Conservation (phyloP, 176 grass and related monocot species). For the Triticum timopheevii region DNA sequence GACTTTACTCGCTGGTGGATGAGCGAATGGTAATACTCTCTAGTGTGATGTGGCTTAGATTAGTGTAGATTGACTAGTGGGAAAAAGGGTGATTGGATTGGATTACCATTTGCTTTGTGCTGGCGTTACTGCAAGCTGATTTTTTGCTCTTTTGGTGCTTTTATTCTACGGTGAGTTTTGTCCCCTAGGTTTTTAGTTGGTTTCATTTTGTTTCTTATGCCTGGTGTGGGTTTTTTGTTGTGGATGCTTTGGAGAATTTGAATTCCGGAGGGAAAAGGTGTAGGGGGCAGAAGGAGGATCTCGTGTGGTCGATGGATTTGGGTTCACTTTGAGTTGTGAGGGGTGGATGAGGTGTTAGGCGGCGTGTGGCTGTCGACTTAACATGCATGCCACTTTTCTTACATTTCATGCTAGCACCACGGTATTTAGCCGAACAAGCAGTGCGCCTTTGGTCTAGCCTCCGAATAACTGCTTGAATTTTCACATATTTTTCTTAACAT, state of each 20-base stretch:
- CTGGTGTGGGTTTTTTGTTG: not conserved
- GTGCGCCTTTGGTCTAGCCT: too few species aligned
- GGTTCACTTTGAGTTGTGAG: not conserved
- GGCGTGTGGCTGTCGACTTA: not conserved
- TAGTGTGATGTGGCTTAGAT: not conserved
- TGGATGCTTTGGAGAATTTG: constrained; percentile 36
- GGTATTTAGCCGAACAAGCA: too few species aligned
- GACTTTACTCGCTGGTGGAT: too few species aligned
- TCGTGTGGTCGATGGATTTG: not conserved
- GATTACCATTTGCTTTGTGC: not conserved
- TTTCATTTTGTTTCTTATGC: not conserved
- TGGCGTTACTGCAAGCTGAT: not conserved
- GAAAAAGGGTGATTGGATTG: not conserved
- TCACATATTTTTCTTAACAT: too few species aligned
- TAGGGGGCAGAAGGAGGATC: not conserved
- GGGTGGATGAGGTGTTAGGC: not conserved
- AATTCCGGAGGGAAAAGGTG: not conserved
- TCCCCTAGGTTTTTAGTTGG: not conserved
- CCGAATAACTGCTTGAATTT: too few species aligned
- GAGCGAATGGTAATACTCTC: too few species aligned
- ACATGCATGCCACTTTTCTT: not conserved
- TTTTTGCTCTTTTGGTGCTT: not conserved
- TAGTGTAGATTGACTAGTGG: not conserved
- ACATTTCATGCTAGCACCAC: not conserved
- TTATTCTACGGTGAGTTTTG: not conserved